Evolutionary conservation across 2,329 filamentous ascomycete species (phyloP).

Genomic region (Chaetomium strumarium): DNA sequence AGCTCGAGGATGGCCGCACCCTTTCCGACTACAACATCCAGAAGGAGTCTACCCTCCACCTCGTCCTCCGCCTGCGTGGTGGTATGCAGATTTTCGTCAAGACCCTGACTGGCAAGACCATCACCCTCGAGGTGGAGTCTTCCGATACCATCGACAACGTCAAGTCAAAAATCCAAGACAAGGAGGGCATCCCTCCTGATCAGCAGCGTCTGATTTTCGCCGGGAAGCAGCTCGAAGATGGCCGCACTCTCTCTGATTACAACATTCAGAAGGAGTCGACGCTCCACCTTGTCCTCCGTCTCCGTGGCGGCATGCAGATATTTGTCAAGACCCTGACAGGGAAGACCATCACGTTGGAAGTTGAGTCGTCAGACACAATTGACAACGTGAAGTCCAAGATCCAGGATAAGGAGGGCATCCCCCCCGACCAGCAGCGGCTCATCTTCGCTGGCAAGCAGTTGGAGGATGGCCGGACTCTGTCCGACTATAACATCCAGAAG

Average conservation of each 20-base stretch:
- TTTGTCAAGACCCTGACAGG: constrained; percentile 84
- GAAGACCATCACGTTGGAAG: constrained; percentile 91
- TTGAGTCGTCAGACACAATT: constrained; percentile 84
- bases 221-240: constrained; percentile 93
- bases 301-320: constrained; percentile 85
- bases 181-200: constrained; percentile 93
- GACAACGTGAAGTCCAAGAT: constrained; percentile 96
- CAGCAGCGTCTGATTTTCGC: constrained; percentile 96
- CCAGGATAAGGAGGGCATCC: constrained; percentile 88
- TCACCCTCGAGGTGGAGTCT: constrained; percentile 84
- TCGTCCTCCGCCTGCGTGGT: constrained; percentile 66
- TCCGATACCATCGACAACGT: constrained; percentile 94
- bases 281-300: constrained; percentile 77
- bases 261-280: constrained; percentile 94
- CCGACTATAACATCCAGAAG: constrained; percentile 97
- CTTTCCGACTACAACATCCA: constrained; percentile 53
- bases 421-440: constrained; percentile 87
- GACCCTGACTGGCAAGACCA: constrained; percentile 89
- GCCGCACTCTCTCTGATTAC: constrained; percentile 84
- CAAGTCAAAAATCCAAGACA: constrained; percentile 95
- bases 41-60: constrained; percentile 64
- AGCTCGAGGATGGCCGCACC: constrained; percentile 46
- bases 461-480: constrained; percentile 84
- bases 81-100: constrained; percentile 72
- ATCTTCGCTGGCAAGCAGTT: constrained; percentile 94